Evolutionary conservation across 2,329 filamentous ascomycete genomes (phyloP), one percentile per base, ranked within the genome.

Genomic region (Colletotrichum shisoi): DNA sequence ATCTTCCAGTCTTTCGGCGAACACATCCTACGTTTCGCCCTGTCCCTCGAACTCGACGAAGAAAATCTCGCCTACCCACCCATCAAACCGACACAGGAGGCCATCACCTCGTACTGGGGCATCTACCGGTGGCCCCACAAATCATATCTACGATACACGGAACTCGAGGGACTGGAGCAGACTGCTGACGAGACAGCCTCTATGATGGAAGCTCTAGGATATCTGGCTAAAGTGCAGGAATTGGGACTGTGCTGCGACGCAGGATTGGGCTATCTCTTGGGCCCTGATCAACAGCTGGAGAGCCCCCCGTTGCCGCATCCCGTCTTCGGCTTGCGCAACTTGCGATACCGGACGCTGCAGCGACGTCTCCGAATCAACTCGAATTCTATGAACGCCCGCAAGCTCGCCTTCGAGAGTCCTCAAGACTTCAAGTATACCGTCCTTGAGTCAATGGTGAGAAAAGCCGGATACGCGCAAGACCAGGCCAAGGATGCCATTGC

Each of bases 31-130:
- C 84, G 83, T 60, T 91, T 90, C 72, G 89, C 87, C 5, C 84
- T 92, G 73, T 87, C 87, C 27, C 87, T 91, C 68, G 89, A 91
- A 72, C 81, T 91, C n/a, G 83, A 85, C 62, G 85, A 90, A 72
- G 75, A 77, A 45, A 78, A 77, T 15, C 73, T 84, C 12, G 77
- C 79, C 13, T 76, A 79, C 27, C 86, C 88, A 8, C 86, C 85
- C 1, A 71, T 80, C n/a, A 89, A 90, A 71, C 79, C 79, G 5
- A 77, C 81, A 7, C 85, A 87, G 40, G 80, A 87, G 69, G 79
- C 81, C 27, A 77, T 87, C 37, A 79, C 81, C 3, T 81, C 85
- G 44, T 89, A 88, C 71, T 90, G 88, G 84, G 89, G 89, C 4
- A 79, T 82, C 6, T 91, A 90, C 71, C 81, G 84, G 56, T 91